phyloP scores from a whole-genome alignment of 2,329 filamentous ascomycete species.

The Ilyonectria sp. region DNA sequence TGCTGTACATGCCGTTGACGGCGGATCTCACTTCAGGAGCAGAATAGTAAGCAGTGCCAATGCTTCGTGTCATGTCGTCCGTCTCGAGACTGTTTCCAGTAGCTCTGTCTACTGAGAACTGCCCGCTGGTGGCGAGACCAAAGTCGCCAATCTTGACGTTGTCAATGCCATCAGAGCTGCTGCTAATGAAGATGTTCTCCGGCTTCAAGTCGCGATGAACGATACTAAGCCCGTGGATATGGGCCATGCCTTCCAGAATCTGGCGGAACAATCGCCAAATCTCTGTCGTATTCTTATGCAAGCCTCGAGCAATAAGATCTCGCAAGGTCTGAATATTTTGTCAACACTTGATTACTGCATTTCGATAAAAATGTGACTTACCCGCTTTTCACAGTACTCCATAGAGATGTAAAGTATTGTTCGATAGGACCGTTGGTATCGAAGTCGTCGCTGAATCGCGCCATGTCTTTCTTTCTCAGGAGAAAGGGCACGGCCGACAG shows the following conservation, averaged over 20 bases:
- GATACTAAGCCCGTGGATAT: conserved; percentile 92
- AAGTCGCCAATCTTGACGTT: conserved; percentile 98
- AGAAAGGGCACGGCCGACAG: conserved; percentile 47
- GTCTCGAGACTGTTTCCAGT: conserved; percentile 60
- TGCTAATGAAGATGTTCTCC: conserved; percentile 93
- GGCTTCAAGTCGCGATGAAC: conserved; percentile 97
- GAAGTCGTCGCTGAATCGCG: conserved; percentile 49
- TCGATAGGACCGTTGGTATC: conserved; percentile 68
- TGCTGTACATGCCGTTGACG: conserved; percentile 84
- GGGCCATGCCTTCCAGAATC: conserved; percentile 88
- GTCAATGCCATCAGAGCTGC: conserved; percentile 79
- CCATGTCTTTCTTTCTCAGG: conserved; percentile 51
- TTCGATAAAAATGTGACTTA: conserved; percentile 55
- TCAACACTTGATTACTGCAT: not conserved
- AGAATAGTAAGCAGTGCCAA: conserved; percentile 89
- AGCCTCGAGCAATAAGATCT: conserved; percentile 84
- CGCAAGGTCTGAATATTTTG: conserved; percentile 75
- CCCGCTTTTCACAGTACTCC: conserved; percentile 96
- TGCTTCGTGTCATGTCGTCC: conserved; percentile 78
- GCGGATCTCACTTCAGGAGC: conserved; percentile 90
- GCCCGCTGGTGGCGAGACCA: conserved; percentile 91
- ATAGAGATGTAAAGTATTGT: conserved; percentile 97
- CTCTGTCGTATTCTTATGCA: conserved; percentile 82
- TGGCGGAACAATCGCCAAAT: conserved; percentile 94
- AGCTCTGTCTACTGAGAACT: conserved; percentile 75